Percentiles rank a stretch among this genome's conserved stretches.
Evolutionary conservation across 495 filamentous ascomycete genomes (phyloP).

Genomic region (Podospora bellae-mahoneyi): DNA sequence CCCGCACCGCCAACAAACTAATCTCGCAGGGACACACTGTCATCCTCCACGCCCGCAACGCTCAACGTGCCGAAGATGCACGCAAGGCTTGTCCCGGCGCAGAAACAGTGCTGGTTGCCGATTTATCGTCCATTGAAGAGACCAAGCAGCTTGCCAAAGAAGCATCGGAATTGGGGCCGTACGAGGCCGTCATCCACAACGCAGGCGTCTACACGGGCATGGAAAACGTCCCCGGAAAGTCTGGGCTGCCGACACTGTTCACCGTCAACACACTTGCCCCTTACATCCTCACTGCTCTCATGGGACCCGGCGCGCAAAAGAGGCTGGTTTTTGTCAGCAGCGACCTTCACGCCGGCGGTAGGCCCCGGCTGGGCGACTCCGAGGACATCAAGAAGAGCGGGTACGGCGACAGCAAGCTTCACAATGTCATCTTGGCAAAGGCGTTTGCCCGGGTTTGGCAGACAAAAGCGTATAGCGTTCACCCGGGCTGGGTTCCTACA

Average conservation of each 20-base stretch:
- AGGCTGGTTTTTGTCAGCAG: conserved; percentile 53
- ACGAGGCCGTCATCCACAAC: conserved; percentile 59
- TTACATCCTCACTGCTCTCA: conserved; percentile 54
- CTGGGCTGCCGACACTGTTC: conserved; percentile 52
- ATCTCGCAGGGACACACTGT: conserved; percentile 52
- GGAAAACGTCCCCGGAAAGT: conserved; percentile 36
- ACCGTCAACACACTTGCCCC: conserved; percentile 57
- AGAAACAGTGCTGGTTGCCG: conserved; percentile 48
- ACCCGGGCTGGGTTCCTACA: conserved; percentile 60
- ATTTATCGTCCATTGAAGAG: conserved; percentile 51
- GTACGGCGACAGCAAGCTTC: conserved; percentile 54
- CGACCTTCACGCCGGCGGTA: conserved; percentile 48
- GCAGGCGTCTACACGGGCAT: conserved; percentile 46
- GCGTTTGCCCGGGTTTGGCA: conserved; percentile 50
- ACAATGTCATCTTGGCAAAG: conserved; percentile 53
- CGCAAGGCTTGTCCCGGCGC: conserved; percentile 47
- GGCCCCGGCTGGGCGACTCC: conserved; percentile 22
- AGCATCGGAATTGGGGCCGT: conserved; percentile 47
- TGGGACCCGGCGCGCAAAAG: conserved; percentile 44
- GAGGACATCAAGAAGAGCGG: conserved; percentile 31
- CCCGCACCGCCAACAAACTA: conserved; percentile 48
- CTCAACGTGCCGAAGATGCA: conserved; percentile 45
- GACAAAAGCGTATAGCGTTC: conserved; percentile 45
- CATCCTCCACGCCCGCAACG: conserved; percentile 55
- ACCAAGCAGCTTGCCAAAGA: conserved; percentile 51